Percentiles rank a stretch among this genome's conserved stretches.
phyloP scores from a whole-genome alignment of 1,284 basidiomycete species.

The Hemileia vastatrix region DNA sequence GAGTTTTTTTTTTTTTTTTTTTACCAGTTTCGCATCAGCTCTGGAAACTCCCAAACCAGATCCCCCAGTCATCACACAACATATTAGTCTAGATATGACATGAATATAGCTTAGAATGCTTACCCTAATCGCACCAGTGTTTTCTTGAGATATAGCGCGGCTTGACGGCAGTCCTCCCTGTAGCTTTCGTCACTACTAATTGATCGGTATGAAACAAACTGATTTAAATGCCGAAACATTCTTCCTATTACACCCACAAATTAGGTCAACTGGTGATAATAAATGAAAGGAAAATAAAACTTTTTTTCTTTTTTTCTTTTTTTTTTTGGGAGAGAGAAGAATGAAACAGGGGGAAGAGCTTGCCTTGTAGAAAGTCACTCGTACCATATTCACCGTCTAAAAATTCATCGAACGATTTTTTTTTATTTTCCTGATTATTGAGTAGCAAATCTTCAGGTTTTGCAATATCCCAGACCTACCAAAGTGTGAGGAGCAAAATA shows the following conservation, averaged over 20 bases:
- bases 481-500: no score
- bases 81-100: neutral
- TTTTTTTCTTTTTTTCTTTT: no score
- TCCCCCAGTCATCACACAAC: neutral
- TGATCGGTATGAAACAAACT: conserved; percentile 77
- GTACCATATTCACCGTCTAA: no score
- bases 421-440: no score
- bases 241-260: no score
- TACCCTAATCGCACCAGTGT: conserved; percentile 65
- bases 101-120: neutral
- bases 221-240: conserved; percentile 60
- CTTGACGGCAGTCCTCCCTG: conserved; percentile 72
- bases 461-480: conserved; percentile 23
- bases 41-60: conserved; percentile 37
- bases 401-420: no score
- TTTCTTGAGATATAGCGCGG: conserved; percentile 79
- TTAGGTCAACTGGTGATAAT: no score
- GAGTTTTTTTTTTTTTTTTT: conserved; percentile 49
- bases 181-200: conserved; percentile 61
- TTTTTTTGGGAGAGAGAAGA: no score
- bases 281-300: no score
- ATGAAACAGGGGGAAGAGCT: no score
- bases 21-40: conserved; percentile 62
- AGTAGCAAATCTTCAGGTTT: no score
- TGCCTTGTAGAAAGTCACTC: no score